phyloP scores from a whole-genome alignment of 257 asterid species.

The Ocimum tenuiflorum region DNA sequence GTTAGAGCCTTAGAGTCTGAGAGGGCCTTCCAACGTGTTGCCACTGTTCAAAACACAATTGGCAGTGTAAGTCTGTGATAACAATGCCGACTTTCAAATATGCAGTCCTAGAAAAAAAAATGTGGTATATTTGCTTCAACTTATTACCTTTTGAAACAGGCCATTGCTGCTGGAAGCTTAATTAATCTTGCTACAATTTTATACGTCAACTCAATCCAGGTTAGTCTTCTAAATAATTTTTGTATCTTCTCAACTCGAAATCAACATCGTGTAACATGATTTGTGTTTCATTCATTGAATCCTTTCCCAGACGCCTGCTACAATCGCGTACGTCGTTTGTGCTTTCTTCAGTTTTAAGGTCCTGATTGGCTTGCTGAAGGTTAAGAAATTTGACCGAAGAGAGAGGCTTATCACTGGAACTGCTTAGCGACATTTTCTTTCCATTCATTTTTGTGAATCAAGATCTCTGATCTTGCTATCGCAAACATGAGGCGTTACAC shows the following conservation, averaged over 20 bases:
- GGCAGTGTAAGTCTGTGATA: constrained; percentile 64
- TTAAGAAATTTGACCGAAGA: constrained; percentile 71
- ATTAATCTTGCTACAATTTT: constrained; percentile 81
- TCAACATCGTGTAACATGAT: neutral
- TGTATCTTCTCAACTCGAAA: neutral
- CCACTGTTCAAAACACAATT: constrained; percentile 74
- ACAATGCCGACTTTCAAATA: neutral
- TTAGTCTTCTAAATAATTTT: constrained; percentile 25
- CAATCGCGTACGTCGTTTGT: constrained; percentile 49
- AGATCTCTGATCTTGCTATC: neutral
- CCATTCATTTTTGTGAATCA: neutral
- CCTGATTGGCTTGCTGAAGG: constrained; percentile 63
- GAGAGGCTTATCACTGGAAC: constrained; percentile 87
- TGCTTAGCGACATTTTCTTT: constrained; percentile 58
- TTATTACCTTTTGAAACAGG: constrained; percentile 38
- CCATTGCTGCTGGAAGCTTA: constrained; percentile 96
- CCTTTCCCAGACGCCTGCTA: constrained; percentile 67
- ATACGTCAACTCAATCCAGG: constrained; percentile 63
- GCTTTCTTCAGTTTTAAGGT: constrained; percentile 78
- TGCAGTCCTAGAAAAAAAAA: neutral
- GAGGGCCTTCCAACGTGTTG: constrained; percentile 92
- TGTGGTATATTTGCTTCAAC: neutral
- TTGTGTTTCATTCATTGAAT: neutral
- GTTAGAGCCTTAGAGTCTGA: constrained; percentile 93
- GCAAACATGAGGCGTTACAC: too few relatives aligned